A percentile compares a stretch with the other conserved stretches of the same genome.
Evolutionary conservation across 257 asterid genomes (phyloP).

Genomic region (Nicotiana tabacum): DNA sequence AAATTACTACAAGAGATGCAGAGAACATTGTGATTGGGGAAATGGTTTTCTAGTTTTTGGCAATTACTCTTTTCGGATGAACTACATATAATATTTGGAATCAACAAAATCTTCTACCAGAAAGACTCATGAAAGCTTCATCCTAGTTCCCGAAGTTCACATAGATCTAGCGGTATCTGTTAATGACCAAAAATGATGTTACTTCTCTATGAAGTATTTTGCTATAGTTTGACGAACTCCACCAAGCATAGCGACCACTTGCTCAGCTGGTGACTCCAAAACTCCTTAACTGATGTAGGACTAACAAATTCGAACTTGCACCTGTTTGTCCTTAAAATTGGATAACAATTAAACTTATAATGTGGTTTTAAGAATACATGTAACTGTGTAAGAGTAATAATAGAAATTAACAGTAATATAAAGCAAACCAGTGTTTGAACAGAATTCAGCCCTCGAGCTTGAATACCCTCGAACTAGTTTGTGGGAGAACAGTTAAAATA

Average conservation of each 20-base stretch:
- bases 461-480: too few species aligned
- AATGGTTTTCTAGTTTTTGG: background rate
- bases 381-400: too few species aligned
- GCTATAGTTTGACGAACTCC: slow-evolving; percentile 26
- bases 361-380: too few species aligned
- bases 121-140: background rate
- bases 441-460: too few species aligned
- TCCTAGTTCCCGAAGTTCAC: background rate
- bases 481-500: background rate
- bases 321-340: too few species aligned
- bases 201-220: background rate
- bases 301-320: too few species aligned
- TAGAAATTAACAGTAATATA: too few species aligned
- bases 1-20: background rate
- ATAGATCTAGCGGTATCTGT: background rate
- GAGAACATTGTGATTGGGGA: background rate
- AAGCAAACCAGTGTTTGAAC: background rate
- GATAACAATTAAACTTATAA: too few species aligned
- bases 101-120: background rate
- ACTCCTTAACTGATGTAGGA: too few species aligned
- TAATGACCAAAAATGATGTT: too few species aligned
- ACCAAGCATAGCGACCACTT: background rate
- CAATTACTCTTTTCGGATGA: background rate
- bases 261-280: too few species aligned
- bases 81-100: background rate